phyloP scores from a whole-genome alignment of 2,329 filamentous ascomycete species.

The Aureobasidium sp. region DNA sequence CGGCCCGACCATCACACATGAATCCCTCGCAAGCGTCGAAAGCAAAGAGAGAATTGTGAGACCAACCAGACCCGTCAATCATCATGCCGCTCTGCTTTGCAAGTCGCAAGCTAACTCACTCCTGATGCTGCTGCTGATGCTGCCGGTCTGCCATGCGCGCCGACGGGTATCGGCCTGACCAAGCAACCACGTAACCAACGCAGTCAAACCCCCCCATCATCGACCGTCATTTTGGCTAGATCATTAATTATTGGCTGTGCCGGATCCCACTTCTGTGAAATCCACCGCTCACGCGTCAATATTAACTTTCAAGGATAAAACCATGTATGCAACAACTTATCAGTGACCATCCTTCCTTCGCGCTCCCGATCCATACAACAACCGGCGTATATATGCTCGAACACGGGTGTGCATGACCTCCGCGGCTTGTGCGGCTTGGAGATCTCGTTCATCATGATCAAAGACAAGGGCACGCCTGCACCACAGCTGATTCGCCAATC shows the following conservation, averaged over 20 bases:
- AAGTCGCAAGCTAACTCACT: neutral
- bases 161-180: constrained; percentile 7
- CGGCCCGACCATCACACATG: constrained; percentile 13
- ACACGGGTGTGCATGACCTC: constrained; percentile 14
- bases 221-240: neutral
- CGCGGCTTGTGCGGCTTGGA: constrained; percentile 16
- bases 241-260: constrained; percentile 8
- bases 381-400: constrained; percentile 10
- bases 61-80: constrained; percentile 2
- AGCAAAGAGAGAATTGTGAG: constrained; percentile 4
- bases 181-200: constrained; percentile 5
- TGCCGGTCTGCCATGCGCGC: constrained; percentile 5
- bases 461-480: constrained; percentile 11
- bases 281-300: constrained; percentile 11
- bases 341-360: constrained; percentile 9
- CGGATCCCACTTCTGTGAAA: neutral
- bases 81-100: constrained; percentile 7
- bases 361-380: constrained; percentile 7
- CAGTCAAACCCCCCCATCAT: neutral
- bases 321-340: constrained; percentile 15
- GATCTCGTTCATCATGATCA: constrained; percentile 10
- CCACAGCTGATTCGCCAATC: constrained; percentile 9
- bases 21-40: constrained; percentile 5
- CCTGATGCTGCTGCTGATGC: neutral
- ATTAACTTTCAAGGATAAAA: constrained; percentile 14